A percentile compares a stretch with the other conserved stretches of the same genome.
Conservation (phyloP, 1,284 basidiomycete genomes). For the Austroboletus niveus region DNA sequence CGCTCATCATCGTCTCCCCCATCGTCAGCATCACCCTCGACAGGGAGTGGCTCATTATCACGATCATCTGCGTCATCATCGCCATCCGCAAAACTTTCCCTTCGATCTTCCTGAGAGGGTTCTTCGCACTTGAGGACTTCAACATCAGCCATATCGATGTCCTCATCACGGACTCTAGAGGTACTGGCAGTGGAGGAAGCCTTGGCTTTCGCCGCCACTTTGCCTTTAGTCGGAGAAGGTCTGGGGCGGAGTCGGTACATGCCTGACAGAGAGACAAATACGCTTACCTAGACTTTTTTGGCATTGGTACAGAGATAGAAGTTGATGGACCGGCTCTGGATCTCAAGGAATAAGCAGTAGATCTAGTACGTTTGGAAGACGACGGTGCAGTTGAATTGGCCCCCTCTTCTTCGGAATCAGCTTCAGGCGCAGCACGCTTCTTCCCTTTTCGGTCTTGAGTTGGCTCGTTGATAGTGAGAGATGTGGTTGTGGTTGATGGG, state of each 20-base stretch:
- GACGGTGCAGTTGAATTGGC: conserved; percentile 40
- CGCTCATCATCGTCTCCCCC: conserved; percentile 41
- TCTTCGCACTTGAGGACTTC: conserved; percentile 56
- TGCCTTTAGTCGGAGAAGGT: conserved; percentile 56
- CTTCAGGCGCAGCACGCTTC: conserved; percentile 77
- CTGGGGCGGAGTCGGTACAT: conserved; percentile 31
- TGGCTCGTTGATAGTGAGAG: conserved; percentile 74
- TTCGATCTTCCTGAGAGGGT: conserved; percentile 49
- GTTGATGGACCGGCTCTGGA: conserved; percentile 47
- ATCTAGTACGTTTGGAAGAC: conserved; percentile 57
- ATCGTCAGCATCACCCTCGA: conserved; percentile 38
- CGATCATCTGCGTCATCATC: conserved; percentile 48
- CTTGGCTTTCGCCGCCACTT: conserved; percentile 61
- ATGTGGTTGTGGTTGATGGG: conserved; percentile 40
- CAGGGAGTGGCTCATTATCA: conserved; percentile 42
- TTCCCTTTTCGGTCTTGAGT: conserved; percentile 73
- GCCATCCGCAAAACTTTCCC: conserved; percentile 40
- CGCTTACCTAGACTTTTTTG: conserved; percentile 65
- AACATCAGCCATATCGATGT: conserved; percentile 73
- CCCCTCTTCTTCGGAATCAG: conserved; percentile 56
- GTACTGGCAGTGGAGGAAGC: conserved; percentile 54
- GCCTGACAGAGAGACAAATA: conserved; percentile 10
- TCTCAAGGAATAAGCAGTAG: conserved; percentile 62
- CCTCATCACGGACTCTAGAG: conserved; percentile 63
- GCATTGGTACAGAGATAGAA: conserved; percentile 56